These are phyloP conservation scores for Cicer judaicum DNA, from an alignment of 306 rosid genomes.

Conservation along the genomic window DNA sequence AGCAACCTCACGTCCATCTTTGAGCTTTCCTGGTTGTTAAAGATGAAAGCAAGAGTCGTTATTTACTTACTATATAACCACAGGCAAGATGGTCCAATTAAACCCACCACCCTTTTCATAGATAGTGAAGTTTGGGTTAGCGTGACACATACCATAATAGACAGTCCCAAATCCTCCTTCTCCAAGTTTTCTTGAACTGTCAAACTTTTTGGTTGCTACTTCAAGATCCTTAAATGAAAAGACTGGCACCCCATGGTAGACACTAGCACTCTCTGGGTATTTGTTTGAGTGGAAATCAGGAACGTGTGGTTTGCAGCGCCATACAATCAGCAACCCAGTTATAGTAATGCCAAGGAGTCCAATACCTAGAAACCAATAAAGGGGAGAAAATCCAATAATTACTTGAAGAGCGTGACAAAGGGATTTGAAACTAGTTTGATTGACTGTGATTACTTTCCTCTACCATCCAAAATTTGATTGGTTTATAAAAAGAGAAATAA, in stretches of 20 bases:
- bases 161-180: constrained; percentile 60
- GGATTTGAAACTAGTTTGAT: not conserved
- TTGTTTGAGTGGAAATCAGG: constrained; percentile 4
- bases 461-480: not conserved
- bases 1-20: constrained; percentile 76
- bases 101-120: not conserved
- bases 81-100: not conserved
- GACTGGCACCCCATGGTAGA: constrained; percentile 44
- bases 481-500: not conserved
- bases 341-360: constrained; percentile 35
- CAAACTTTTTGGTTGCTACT: constrained; percentile 66
- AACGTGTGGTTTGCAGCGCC: constrained; percentile 20
- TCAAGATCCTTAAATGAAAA: constrained; percentile 55
- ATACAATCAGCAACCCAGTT: constrained; percentile 39
- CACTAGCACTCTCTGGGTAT: constrained; percentile 23
- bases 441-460: not conserved
- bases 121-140: not conserved
- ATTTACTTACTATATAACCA: too few species aligned
- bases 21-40: constrained; percentile 55
- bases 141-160: constrained; percentile 45
- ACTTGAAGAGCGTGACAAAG: not conserved
- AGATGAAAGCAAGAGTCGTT: constrained; percentile 5
- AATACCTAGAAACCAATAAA: constrained; percentile 41
- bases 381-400: not conserved
- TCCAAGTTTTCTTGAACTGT: constrained; percentile 62